Percentiles rank a stretch among this genome's conserved stretches.
phyloP scores from a whole-genome alignment of 805 yeast genomes.

The Candida ulmi region DNA sequence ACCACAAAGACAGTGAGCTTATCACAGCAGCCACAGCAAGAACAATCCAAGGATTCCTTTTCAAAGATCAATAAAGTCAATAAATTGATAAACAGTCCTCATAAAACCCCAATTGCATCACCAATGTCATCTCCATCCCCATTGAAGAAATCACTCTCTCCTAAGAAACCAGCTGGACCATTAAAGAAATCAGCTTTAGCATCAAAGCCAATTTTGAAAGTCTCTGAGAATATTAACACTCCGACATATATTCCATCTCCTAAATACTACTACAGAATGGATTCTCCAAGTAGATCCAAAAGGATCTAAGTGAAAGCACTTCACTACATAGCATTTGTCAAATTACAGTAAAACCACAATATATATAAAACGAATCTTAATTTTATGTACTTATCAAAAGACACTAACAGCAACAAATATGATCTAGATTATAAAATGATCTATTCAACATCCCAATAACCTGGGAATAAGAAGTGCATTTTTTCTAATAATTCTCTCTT shows the following conservation, averaged over 20 bases:
- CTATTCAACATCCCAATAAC: constrained; percentile 63
- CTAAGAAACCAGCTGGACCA: constrained; percentile 16
- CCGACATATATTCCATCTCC: constrained; percentile 26
- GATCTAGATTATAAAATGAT: neutral
- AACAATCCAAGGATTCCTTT: neutral
- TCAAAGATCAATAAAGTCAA: neutral
- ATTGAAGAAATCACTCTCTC: constrained; percentile 14
- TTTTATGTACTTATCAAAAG: no score
- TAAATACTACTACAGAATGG: constrained; percentile 25
- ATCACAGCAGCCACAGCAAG: neutral
- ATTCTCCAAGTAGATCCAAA: constrained; percentile 25
- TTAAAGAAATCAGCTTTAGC: constrained; percentile 6
- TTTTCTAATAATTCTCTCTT: constrained; percentile 68
- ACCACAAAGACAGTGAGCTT: constrained; percentile 21
- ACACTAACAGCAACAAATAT: no score
- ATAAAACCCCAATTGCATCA: constrained; percentile 18
- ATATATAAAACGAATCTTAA: no score
- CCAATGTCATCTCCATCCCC: constrained; percentile 23
- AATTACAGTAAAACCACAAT: no score
- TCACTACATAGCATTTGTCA: no score
- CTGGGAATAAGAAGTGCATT: constrained; percentile 86
- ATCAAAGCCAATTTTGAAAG: neutral
- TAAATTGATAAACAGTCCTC: neutral
- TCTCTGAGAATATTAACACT: constrained; percentile 5
- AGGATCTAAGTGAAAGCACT: constrained; percentile 9